phyloP scores from a whole-genome alignment of 495 filamentous ascomycete species.

The Aspergillus steynii region DNA sequence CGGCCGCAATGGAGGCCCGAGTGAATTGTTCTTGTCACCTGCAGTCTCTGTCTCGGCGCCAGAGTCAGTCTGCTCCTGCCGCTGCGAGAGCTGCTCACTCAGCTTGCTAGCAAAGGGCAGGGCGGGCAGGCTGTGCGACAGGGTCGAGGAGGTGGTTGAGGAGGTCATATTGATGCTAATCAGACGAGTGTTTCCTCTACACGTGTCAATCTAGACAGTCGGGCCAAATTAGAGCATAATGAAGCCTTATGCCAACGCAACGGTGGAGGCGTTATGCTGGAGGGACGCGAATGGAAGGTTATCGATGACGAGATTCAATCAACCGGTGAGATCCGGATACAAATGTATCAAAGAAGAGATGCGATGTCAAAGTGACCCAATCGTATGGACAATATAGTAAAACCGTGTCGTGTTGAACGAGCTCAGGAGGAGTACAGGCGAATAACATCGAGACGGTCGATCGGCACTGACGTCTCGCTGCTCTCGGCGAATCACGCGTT shows the following conservation, averaged over 20 bases:
- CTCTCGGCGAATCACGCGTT: background rate
- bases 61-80: slow-evolving; percentile 21
- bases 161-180: slow-evolving; percentile 20
- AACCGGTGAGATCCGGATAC: background rate
- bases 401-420: too few relatives aligned
- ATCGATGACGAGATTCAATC: background rate
- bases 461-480: background rate
- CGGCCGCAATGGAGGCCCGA: slow-evolving; percentile 24
- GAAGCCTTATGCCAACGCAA: background rate
- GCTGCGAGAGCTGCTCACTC: slow-evolving; percentile 41
- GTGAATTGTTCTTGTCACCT: slow-evolving; percentile 18
- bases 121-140: slow-evolving; percentile 25
- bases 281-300: background rate
- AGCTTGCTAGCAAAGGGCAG: slow-evolving; percentile 42
- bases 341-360: background rate
- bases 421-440: background rate
- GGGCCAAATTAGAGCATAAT: slow-evolving; percentile 1
- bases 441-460: background rate
- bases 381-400: too few relatives aligned
- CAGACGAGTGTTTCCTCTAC: slow-evolving; percentile 4
- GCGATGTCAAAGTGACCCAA: background rate
- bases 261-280: background rate
- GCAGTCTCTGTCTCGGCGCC: slow-evolving; percentile 13
- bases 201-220: slow-evolving; percentile 10
- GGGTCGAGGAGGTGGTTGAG: slow-evolving; percentile 21